Conservation (phyloP, 768 basidiomycete species). For the Calocybe cyanea region DNA sequence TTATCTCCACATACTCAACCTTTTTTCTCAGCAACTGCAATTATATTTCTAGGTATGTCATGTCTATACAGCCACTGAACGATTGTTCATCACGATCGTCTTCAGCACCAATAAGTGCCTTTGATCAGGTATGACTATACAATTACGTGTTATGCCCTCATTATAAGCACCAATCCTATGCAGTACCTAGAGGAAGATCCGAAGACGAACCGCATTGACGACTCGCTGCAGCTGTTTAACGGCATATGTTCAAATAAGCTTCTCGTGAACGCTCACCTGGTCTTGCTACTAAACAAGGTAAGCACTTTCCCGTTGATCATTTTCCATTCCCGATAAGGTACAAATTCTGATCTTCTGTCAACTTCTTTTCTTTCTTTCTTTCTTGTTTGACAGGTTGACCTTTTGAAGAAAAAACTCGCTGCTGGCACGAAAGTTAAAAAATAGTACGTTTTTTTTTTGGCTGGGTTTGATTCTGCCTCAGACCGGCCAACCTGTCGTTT, state of each 20-base stretch:
- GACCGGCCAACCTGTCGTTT: conserved; percentile 1
- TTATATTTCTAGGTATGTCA: conserved; percentile 64
- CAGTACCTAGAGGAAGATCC: conserved; percentile 83
- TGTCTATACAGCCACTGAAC: not conserved
- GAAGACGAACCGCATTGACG: conserved; percentile 74
- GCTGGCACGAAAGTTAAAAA: conserved; percentile 66
- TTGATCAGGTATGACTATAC: conserved; percentile 61
- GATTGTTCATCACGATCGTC: not conserved
- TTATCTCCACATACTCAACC: not conserved
- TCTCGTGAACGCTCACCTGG: conserved; percentile 66
- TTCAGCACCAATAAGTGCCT: conserved; percentile 77
- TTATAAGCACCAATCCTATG: not conserved
- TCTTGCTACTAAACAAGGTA: conserved; percentile 80
- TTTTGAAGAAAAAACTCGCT: conserved; percentile 68
- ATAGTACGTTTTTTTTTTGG: conserved; percentile 51
- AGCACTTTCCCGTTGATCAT: conserved; percentile 14
- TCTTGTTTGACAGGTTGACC: conserved; percentile 60
- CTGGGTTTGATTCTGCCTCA: conserved; percentile 3
- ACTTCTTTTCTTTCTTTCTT: no score
- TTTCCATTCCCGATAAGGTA: not conserved
- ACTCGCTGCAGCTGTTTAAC: conserved; percentile 77
- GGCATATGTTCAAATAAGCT: conserved; percentile 73
- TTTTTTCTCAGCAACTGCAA: conserved; percentile 59
- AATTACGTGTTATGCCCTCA: conserved; percentile 1
- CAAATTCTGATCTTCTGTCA: conserved; percentile 2